Percentiles rank a stretch among this genome's conserved stretches.
Evolutionary conservation across 306 rosid genomes (phyloP).

Genomic region (Pachyrhizus erosus): DNA sequence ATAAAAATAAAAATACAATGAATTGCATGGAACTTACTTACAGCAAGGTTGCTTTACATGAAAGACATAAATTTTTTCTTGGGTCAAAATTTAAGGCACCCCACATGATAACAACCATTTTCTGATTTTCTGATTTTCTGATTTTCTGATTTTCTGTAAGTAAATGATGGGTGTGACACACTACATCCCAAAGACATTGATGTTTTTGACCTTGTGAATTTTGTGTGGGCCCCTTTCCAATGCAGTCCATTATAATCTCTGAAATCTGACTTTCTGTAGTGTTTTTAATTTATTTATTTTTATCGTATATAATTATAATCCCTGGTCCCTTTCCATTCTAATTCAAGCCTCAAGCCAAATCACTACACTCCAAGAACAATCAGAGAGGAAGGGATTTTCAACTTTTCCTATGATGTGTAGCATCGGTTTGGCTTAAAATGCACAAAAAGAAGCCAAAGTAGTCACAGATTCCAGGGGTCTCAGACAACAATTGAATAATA

Average conservation of each 20-base stretch:
- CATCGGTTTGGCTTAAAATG: constrained; percentile 52
- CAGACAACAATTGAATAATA: constrained; percentile 43
- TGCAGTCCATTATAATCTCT: constrained; percentile 49
- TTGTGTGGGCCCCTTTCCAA: constrained; percentile 47
- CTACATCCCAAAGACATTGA: constrained; percentile 45
- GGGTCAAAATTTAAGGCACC: constrained; percentile 49
- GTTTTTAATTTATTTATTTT: not conserved
- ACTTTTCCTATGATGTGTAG: constrained; percentile 40
- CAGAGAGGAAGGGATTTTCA: constrained; percentile 14
- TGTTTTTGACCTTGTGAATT: constrained; percentile 55
- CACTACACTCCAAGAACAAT: constrained; percentile 39
- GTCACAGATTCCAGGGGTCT: constrained; percentile 63
- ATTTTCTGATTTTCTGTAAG: constrained; percentile 9
- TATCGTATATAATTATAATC: not conserved
- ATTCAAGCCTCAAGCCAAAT: constrained; percentile 47
- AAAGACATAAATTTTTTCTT: constrained; percentile 45
- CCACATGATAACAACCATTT: constrained; percentile 49
- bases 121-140: too few relatives aligned
- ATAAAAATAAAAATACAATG: too few relatives aligned
- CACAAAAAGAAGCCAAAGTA: constrained; percentile 63
- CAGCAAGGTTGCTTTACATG: constrained; percentile 46
- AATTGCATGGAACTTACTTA: constrained; percentile 1
- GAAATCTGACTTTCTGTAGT: constrained; percentile 48
- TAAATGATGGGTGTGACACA: constrained; percentile 24
- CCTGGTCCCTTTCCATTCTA: constrained; percentile 16